phyloP scores from a whole-genome alignment of 805 yeast species.

The Candida pseudoglaebosa region DNA sequence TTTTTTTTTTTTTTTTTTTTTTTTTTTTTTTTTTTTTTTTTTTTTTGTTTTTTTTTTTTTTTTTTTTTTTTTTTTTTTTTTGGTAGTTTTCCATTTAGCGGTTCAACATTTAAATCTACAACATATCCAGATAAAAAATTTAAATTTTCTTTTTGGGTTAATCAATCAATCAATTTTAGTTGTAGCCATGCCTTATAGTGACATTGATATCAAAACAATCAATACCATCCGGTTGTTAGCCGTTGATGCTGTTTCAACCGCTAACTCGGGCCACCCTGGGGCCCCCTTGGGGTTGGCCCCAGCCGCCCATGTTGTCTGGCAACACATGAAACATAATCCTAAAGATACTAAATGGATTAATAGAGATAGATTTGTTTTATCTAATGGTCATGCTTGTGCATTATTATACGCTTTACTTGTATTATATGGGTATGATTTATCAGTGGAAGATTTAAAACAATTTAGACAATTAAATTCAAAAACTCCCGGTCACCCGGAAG shows the following conservation, averaged over 20 bases:
- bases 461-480: slow-evolving; percentile 89
- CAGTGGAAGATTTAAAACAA: slow-evolving; percentile 80
- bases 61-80: slow-evolving; percentile 6
- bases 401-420: slow-evolving; percentile 81
- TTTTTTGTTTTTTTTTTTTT: no score
- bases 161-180: background rate
- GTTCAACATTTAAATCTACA: background rate
- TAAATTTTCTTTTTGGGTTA: background rate
- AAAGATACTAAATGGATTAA: slow-evolving; percentile 88
- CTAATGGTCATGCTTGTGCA: slow-evolving; percentile 97
- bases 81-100: slow-evolving; percentile 1
- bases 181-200: slow-evolving; percentile 17
- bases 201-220: slow-evolving; percentile 69
- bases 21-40: background rate
- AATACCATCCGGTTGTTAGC: slow-evolving; percentile 87
- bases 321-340: slow-evolving; percentile 82
- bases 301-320: slow-evolving; percentile 83
- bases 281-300: slow-evolving; percentile 99
- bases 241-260: slow-evolving; percentile 79
- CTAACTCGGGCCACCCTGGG: slow-evolving; percentile 98
- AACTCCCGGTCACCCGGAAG: slow-evolving; percentile 98
- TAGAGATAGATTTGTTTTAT: slow-evolving; percentile 91
- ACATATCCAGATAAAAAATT: background rate
- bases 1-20: no score
- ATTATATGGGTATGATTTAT: slow-evolving; percentile 75